These are phyloP conservation scores for Helotiales sp. DNA, from an alignment of 2,329 filamentous ascomycete species.

Conservation along the genomic window DNA sequence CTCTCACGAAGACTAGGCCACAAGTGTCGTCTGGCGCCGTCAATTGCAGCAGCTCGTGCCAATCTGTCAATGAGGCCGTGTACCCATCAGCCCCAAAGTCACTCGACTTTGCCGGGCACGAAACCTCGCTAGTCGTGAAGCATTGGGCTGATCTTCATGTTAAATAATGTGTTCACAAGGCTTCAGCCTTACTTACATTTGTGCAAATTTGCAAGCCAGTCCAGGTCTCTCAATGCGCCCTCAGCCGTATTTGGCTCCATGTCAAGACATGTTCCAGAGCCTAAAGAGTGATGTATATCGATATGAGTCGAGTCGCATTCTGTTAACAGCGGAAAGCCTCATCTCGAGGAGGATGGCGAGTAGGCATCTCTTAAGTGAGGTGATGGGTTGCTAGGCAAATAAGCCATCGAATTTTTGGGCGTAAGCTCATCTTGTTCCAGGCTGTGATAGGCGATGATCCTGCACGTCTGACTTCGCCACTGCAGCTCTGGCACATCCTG, in stretches of 20 bases:
- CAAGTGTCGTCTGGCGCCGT: constrained; percentile 22
- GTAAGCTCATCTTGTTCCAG: neutral
- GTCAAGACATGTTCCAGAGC: neutral
- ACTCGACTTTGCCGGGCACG: constrained; percentile 18
- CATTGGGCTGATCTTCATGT: constrained; percentile 10
- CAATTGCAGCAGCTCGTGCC: constrained; percentile 25
- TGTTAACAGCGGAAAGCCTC: neutral
- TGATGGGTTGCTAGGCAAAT: neutral
- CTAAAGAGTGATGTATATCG: neutral
- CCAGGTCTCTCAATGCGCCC: neutral
- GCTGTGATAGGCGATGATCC: neutral
- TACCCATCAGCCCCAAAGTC: constrained; percentile 24
- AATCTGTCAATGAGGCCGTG: constrained; percentile 22
- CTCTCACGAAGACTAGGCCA: constrained; percentile 22
- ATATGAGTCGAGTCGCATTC: neutral
- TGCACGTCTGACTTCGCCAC: neutral
- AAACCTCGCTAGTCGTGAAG: constrained; percentile 18
- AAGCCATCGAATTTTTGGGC: neutral
- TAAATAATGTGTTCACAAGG: neutral
- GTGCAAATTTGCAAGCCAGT: neutral
- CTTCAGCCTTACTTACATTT: constrained; percentile 1
- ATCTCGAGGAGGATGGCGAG: neutral
- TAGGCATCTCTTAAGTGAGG: neutral
- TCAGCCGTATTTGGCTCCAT: neutral
- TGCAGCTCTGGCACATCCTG: neutral